phyloP scores from a whole-genome alignment of 2,329 filamentous ascomycete species.

The Trichophyton mentagrophytes region DNA sequence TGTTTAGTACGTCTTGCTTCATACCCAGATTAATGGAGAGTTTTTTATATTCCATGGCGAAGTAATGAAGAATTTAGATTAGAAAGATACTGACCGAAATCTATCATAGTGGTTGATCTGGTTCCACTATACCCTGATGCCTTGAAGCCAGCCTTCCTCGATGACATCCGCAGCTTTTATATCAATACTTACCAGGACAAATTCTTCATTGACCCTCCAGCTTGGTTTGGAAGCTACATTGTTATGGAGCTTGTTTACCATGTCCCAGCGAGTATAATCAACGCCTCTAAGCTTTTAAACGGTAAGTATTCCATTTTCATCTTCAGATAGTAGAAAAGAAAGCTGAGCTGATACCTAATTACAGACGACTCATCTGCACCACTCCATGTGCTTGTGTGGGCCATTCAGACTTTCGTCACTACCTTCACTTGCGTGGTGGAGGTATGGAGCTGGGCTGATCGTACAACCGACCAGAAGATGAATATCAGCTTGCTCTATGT shows the following conservation, averaged over 20 bases:
- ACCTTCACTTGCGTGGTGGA: constrained; percentile 52
- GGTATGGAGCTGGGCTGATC: constrained; percentile 43
- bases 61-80: background rate
- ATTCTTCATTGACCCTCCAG: constrained; percentile 48
- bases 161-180: constrained; percentile 43
- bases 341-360: background rate
- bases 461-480: constrained; percentile 35
- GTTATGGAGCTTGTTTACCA: constrained; percentile 51
- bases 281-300: constrained; percentile 41
- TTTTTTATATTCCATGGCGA: background rate
- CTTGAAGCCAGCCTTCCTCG: constrained; percentile 39
- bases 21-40: background rate
- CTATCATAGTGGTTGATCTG: constrained; percentile 44
- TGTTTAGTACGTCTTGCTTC: constrained; percentile 41
- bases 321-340: background rate
- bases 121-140: constrained; percentile 44
- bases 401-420: constrained; percentile 47
- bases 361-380: constrained; percentile 46
- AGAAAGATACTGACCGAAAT: background rate
- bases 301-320: constrained; percentile 24
- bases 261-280: constrained; percentile 48
- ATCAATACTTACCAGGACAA: constrained; percentile 49
- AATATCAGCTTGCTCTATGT: constrained; percentile 42
- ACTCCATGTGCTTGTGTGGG: constrained; percentile 48
- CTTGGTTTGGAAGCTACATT: constrained; percentile 47